Percentiles rank a stretch among this genome's conserved stretches.
These are phyloP conservation scores for Cercospora citrullina DNA, from an alignment of 2,329 filamentous ascomycete genomes.

Conservation along the genomic window DNA sequence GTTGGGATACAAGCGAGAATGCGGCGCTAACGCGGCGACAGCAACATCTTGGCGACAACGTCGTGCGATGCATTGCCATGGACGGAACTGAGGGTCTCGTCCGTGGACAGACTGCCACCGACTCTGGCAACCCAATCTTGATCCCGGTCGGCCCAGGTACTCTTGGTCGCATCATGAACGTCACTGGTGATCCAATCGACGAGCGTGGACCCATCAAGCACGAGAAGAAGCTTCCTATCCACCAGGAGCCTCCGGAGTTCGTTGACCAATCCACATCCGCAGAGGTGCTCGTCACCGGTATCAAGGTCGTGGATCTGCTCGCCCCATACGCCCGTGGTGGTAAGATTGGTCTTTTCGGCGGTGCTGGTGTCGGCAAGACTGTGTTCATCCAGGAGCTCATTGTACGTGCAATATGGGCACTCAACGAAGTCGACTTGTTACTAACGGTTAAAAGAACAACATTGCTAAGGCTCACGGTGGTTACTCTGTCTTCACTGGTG, in stretches of 20 bases:
- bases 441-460: conserved; percentile 72
- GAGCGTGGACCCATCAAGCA: conserved; percentile 98
- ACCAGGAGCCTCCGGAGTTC: conserved; percentile 91
- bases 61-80: conserved; percentile 99
- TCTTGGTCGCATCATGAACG: conserved; percentile 99
- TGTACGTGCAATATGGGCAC: conserved; percentile 50
- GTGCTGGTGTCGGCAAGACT: conserved; percentile 99
- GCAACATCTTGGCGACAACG: conserved; percentile 99
- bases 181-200: conserved; percentile 99
- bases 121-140: conserved; percentile 93
- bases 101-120: conserved; percentile 79
- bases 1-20: conserved; percentile 22
- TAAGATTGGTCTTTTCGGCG: conserved; percentile 99
- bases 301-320: conserved; percentile 99
- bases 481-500: conserved; percentile 99
- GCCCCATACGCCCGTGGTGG: conserved; percentile 99
- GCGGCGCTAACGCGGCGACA: conserved; percentile 45
- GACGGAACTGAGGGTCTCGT: conserved; percentile 99
- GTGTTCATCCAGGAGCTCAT: conserved; percentile 99
- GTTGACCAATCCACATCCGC: conserved; percentile 93
- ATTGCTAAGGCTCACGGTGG: conserved; percentile 99
- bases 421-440: background rate
- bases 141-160: conserved; percentile 92
- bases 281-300: conserved; percentile 97
- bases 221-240: conserved; percentile 83